Conservation (phyloP, 257 asterid species). For the Solanum dulcamara region DNA sequence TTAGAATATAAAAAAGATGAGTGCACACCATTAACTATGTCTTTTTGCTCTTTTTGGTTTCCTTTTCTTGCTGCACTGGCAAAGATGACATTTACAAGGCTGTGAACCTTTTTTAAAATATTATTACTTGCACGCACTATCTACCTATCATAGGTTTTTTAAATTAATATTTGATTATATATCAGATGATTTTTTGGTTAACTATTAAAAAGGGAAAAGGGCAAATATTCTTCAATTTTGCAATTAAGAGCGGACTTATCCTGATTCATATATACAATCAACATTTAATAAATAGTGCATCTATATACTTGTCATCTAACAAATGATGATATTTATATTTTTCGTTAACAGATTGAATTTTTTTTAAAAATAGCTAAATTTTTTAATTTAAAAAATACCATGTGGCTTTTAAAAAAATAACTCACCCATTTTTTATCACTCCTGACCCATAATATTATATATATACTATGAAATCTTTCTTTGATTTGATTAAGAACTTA, state of each 20-base stretch:
- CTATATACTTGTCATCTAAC: too few species aligned
- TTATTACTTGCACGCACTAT: neutral
- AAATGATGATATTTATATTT: too few species aligned
- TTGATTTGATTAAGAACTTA: neutral
- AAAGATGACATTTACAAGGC: neutral
- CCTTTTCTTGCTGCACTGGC: neutral
- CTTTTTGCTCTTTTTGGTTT: neutral
- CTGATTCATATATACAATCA: too few species aligned
- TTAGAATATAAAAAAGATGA: neutral
- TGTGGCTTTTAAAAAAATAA: too few species aligned
- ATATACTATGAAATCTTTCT: neutral
- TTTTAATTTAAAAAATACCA: too few species aligned
- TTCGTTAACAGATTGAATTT: too few species aligned
- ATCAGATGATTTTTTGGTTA: neutral
- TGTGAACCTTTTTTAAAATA: neutral
- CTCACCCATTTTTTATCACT: too few species aligned
- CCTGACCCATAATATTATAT: too few species aligned
- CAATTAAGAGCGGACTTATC: neutral
- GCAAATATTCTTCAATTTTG: neutral
- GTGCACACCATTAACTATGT: neutral
- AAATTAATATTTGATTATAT: too few species aligned
- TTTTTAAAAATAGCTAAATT: too few species aligned
- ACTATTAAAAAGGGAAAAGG: neutral
- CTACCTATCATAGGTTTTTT: neutral
- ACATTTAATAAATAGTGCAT: too few species aligned